Conservation (phyloP, 2,329 filamentous ascomycete species). For the Claviceps capensis region DNA sequence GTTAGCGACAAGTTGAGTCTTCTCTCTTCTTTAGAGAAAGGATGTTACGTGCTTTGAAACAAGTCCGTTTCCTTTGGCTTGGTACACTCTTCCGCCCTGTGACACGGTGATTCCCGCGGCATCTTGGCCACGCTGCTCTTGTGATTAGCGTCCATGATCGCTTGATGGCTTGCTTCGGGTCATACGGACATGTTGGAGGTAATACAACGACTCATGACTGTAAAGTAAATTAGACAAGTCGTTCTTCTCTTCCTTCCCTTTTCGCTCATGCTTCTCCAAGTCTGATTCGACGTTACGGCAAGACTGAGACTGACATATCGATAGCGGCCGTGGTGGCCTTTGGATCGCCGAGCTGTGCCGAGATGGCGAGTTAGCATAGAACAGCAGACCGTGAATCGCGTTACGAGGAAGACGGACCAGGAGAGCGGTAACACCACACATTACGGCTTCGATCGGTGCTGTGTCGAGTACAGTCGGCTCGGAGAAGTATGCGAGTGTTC, state of each 20-base stretch:
- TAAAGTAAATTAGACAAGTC: background rate
- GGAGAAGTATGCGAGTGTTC: background rate
- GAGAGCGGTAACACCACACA: slow-evolving; percentile 3
- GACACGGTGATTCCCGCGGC: slow-evolving; percentile 73
- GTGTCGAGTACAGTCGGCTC: background rate
- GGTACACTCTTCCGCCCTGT: slow-evolving; percentile 68
- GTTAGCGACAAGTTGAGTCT: slow-evolving; percentile 21
- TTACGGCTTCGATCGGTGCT: background rate
- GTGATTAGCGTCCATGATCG: background rate
- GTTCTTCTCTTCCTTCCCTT: background rate
- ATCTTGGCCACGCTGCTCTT: slow-evolving; percentile 54
- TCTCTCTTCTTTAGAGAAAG: background rate
- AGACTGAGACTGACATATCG: slow-evolving; percentile 29
- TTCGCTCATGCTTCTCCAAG: background rate
- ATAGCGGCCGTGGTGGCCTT: slow-evolving; percentile 34
- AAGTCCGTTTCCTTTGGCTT: slow-evolving; percentile 54
- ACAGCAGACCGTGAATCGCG: background rate
- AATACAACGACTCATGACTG: slow-evolving; percentile 53
- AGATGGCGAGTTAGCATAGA: background rate
- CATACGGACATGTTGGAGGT: slow-evolving; percentile 39
- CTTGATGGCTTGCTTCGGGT: background rate
- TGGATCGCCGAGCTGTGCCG: slow-evolving; percentile 18
- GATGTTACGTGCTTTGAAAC: background rate
- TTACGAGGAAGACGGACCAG: background rate
- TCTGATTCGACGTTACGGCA: too few relatives aligned